Conservation (phyloP, 108 stramenopile genomes). For the Skeletonema tropicum region DNA sequence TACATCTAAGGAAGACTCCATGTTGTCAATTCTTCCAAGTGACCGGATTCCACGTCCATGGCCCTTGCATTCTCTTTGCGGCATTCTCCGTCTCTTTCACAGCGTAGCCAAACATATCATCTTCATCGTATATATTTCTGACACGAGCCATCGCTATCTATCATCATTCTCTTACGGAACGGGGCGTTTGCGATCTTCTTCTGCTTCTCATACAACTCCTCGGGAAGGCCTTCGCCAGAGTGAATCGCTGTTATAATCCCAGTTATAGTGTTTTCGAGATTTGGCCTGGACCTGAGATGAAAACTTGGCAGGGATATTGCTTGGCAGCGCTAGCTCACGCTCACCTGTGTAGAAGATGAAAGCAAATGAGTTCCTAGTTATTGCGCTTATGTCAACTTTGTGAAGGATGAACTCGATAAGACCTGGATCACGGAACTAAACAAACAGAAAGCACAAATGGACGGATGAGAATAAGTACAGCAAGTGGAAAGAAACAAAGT, state of each 20-base stretch:
- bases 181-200: not conserved
- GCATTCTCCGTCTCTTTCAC: not conserved
- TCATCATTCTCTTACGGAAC: not conserved
- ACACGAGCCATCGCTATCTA: constrained; percentile 3
- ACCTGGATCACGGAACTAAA: constrained; percentile 3
- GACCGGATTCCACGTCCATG: no score
- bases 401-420: constrained; percentile 14
- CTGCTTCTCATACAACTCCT: constrained; percentile 7
- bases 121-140: not conserved
- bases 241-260: constrained; percentile 9
- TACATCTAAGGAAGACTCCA: no score
- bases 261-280: constrained; percentile 3
- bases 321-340: constrained; percentile 9
- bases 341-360: constrained; percentile 28
- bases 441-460: no score
- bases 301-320: constrained; percentile 10
- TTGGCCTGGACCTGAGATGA: constrained; percentile 6
- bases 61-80: not conserved
- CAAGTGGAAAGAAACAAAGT: no score
- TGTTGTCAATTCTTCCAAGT: not conserved
- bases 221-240: constrained; percentile 6
- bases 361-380: not conserved
- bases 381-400: not conserved
- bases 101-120: constrained; percentile 12
- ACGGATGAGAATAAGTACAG: no score